A percentile compares a stretch with the other conserved stretches of the same genome.
Conservation (phyloP, 306 rosid species). For the Bauhinia variegata region DNA sequence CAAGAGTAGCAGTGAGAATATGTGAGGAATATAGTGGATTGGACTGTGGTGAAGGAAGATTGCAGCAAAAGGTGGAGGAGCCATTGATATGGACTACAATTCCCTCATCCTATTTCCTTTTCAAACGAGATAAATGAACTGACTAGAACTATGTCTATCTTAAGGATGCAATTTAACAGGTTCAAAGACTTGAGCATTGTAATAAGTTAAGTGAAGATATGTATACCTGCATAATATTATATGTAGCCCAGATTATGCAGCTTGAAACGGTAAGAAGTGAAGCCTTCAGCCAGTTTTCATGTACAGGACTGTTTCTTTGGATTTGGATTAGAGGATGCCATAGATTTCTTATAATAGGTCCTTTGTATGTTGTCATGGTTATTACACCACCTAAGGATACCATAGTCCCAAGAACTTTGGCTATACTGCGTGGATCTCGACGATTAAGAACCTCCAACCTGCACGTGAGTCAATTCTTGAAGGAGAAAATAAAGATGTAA, state of each 20-base stretch:
- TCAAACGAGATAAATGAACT: no score
- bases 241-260: constrained; percentile 74
- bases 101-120: no score
- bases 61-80: no score
- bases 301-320: constrained; percentile 43
- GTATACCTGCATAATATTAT: constrained; percentile 85
- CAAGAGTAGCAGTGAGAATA: no score
- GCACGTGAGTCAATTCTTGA: constrained; percentile 12
- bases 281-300: constrained; percentile 73
- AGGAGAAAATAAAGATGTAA: no score
- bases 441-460: constrained; percentile 67
- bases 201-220: not conserved
- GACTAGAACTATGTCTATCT: not conserved
- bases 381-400: constrained; percentile 76
- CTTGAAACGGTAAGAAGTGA: constrained; percentile 70
- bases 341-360: constrained; percentile 57
- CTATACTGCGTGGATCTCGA: constrained; percentile 53
- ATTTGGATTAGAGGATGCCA: constrained; percentile 60
- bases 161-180: not conserved
- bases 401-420: constrained; percentile 70
- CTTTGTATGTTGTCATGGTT: constrained; percentile 82
- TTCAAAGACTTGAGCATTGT: not conserved
- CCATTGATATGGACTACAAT: no score
- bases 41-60: no score
- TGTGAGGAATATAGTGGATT: no score